Conservation (phyloP, 2,329 filamentous ascomycete species). For the Aspergillus vadensis region DNA sequence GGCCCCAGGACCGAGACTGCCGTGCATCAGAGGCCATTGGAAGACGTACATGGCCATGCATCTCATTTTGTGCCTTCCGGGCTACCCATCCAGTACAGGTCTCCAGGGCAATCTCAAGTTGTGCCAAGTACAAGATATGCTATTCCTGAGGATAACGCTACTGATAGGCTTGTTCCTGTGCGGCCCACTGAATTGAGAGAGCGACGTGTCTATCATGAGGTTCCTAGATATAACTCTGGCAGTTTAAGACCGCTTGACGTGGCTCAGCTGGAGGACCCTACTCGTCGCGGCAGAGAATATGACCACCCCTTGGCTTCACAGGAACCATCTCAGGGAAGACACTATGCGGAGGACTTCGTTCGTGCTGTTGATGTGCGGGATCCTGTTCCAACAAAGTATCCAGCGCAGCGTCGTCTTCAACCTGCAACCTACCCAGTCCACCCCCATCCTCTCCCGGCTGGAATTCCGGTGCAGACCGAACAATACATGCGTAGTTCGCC, state of each 20-base stretch:
- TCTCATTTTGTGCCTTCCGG: constrained; percentile 17
- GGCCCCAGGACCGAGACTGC: constrained; percentile 20
- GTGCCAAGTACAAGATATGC: constrained; percentile 21
- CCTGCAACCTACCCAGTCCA: constrained; percentile 17
- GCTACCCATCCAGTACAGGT: constrained; percentile 12
- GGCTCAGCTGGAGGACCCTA: constrained; percentile 16
- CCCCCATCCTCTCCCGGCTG: constrained; percentile 15
- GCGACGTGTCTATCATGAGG: constrained; percentile 22
- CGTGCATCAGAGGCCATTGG: constrained; percentile 21
- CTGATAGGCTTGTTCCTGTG: constrained; percentile 20
- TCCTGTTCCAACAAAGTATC: constrained; percentile 23
- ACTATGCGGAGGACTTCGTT: constrained; percentile 43
- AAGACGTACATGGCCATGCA: constrained; percentile 21
- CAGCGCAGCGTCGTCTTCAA: constrained; percentile 21
- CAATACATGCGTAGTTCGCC: constrained; percentile 19
- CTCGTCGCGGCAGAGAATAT: constrained; percentile 21
- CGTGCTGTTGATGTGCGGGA: constrained; percentile 36
- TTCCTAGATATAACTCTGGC: constrained; percentile 21
- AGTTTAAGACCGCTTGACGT: constrained; percentile 12
- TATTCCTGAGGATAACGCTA: constrained; percentile 22
- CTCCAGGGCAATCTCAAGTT: constrained; percentile 13
- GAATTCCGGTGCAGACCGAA: constrained; percentile 17
- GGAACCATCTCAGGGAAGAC: constrained; percentile 24
- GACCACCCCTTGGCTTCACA: constrained; percentile 21
- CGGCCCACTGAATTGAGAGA: constrained; percentile 18